These are phyloP conservation scores for Stereum hirsutum DNA, from an alignment of 1,284 basidiomycete genomes.

Conservation along the genomic window DNA sequence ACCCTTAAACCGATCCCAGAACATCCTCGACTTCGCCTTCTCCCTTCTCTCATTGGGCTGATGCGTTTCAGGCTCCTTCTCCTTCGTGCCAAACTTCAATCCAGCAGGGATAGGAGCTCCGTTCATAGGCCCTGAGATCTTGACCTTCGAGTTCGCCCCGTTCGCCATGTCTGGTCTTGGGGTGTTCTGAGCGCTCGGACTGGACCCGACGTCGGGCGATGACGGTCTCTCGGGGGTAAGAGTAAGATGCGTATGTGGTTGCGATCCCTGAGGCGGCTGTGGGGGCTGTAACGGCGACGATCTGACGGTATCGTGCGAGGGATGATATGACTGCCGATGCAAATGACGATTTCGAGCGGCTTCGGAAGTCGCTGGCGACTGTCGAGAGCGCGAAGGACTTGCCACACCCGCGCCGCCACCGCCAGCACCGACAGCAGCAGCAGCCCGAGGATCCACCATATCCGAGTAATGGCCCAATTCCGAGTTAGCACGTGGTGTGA, in stretches of 20 bases:
- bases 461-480: slow-evolving; percentile 74
- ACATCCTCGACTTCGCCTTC: slow-evolving; percentile 83
- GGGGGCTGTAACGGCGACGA: slow-evolving; percentile 29
- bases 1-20: slow-evolving; percentile 67
- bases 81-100: slow-evolving; percentile 79
- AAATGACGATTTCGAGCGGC: slow-evolving; percentile 38
- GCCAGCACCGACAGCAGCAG: too few species aligned
- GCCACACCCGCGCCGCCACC: neutral
- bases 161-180: slow-evolving; percentile 23
- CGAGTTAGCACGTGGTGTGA: slow-evolving; percentile 55
- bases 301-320: slow-evolving; percentile 36
- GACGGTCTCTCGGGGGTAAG: slow-evolving; percentile 35
- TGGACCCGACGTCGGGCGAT: slow-evolving; percentile 54
- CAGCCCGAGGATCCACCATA: slow-evolving; percentile 31
- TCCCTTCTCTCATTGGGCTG: slow-evolving; percentile 60
- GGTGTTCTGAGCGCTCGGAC: slow-evolving; percentile 20
- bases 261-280: neutral
- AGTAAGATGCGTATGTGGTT: too few species aligned
- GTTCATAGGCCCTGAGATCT: slow-evolving; percentile 86
- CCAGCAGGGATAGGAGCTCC: slow-evolving; percentile 82
- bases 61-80: slow-evolving; percentile 35
- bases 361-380: slow-evolving; percentile 48
- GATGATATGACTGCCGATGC: slow-evolving; percentile 47
- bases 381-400: slow-evolving; percentile 24
- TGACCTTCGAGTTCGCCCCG: slow-evolving; percentile 52